A percentile compares a stretch with the other conserved stretches of the same genome.
Conservation (phyloP, 78 protist genomes). For the Speleostelium caveatum region DNA sequence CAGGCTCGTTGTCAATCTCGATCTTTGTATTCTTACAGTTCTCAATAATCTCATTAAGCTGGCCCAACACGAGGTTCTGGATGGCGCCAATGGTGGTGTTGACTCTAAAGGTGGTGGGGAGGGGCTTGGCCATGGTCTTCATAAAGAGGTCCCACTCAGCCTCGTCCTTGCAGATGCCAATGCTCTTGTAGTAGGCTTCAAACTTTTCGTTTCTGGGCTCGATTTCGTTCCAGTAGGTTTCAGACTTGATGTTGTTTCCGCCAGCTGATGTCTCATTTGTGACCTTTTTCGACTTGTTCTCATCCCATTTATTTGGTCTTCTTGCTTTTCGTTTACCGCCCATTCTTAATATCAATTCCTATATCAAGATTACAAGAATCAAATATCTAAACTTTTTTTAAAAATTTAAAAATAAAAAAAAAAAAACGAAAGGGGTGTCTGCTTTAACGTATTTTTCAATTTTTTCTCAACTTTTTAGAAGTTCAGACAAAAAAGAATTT, state of each 20-base stretch:
- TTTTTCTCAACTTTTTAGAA: background rate
- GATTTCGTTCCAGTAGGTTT: slow-evolving; percentile 13
- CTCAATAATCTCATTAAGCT: slow-evolving; percentile 9
- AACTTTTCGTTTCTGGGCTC: slow-evolving; percentile 5
- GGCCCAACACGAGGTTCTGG: slow-evolving; percentile 3
- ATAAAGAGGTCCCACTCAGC: slow-evolving; percentile 58
- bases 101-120: slow-evolving; percentile 82
- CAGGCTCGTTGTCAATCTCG: slow-evolving; percentile 34
- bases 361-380: no score
- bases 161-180: slow-evolving; percentile 23
- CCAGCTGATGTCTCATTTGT: background rate
- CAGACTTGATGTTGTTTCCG: background rate
- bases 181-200: slow-evolving; percentile 1
- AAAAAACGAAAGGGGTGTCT: no score
- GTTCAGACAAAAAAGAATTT: background rate
- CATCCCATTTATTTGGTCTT: no score
- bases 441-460: background rate
- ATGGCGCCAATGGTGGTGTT: slow-evolving; percentile 35
- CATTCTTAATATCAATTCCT: no score
- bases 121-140: slow-evolving; percentile 36
- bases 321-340: no score
- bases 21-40: background rate
- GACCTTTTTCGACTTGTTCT: background rate
- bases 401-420: no score
- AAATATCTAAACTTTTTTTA: no score